Evolutionary conservation across 2,329 filamentous ascomycete genomes (phyloP).

Genomic region (Diaporthe batatas): DNA sequence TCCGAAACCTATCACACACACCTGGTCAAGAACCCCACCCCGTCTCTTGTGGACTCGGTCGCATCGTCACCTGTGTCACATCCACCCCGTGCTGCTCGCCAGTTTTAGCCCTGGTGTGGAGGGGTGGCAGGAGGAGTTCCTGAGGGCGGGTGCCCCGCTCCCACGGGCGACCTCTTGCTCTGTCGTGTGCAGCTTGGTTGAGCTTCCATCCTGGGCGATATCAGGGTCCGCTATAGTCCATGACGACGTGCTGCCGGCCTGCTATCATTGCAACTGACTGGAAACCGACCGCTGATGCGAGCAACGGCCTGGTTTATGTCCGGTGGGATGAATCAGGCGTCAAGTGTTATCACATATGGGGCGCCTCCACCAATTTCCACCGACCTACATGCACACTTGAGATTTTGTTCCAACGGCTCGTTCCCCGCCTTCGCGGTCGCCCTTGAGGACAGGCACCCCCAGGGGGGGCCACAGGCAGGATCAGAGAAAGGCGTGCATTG

Average conservation of each 20-base stretch:
- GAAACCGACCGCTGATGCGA: slow-evolving; percentile 28
- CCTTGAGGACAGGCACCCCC: not conserved
- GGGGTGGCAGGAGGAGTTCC: slow-evolving; percentile 20
- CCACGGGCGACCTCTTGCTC: slow-evolving; percentile 26
- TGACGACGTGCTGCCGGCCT: slow-evolving; percentile 13
- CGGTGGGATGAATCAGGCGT: slow-evolving; percentile 33
- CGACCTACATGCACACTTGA: slow-evolving; percentile 26
- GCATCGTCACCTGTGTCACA: slow-evolving; percentile 29
- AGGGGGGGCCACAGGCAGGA: not conserved
- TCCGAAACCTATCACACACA: slow-evolving; percentile 12
- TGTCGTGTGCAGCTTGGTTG: slow-evolving; percentile 31
- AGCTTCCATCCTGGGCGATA: slow-evolving; percentile 28
- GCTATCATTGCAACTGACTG: slow-evolving; percentile 29
- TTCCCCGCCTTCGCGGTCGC: slow-evolving; percentile 17
- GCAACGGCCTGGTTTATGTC: slow-evolving; percentile 9
- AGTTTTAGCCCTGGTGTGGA: slow-evolving; percentile 18
- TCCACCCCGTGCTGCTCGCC: slow-evolving; percentile 32
- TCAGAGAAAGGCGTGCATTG: not conserved
- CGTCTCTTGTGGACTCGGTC: slow-evolving; percentile 13
- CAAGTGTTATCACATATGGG: slow-evolving; percentile 33
- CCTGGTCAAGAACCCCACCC: not conserved
- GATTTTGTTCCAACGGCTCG: slow-evolving; percentile 21
- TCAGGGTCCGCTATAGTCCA: slow-evolving; percentile 29
- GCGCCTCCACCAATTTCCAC: slow-evolving; percentile 31
- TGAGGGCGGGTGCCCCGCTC: slow-evolving; percentile 28